These are phyloP conservation scores for Fusarium concolor DNA, from an alignment of 2,329 filamentous ascomycete genomes.

Conservation along the genomic window DNA sequence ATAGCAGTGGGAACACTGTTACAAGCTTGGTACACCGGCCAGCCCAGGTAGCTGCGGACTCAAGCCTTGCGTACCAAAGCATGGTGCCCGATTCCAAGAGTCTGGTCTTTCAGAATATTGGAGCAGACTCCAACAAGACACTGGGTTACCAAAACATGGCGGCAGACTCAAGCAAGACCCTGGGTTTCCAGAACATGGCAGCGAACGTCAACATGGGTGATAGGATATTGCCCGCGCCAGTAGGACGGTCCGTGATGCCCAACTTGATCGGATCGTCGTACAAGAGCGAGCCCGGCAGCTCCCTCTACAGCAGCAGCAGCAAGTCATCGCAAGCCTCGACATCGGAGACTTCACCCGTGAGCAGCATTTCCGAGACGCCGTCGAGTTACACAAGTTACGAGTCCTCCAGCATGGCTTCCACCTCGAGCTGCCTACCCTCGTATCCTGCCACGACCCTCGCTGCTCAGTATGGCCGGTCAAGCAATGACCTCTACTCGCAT, in stretches of 20 bases:
- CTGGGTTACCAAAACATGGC: slow-evolving; percentile 14
- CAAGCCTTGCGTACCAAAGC: slow-evolving; percentile 9
- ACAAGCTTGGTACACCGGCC: slow-evolving; percentile 31
- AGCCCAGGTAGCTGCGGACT: slow-evolving; percentile 14
- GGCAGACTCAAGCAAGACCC: slow-evolving; percentile 20
- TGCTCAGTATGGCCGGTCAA: slow-evolving; percentile 32
- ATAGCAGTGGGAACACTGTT: slow-evolving; percentile 27
- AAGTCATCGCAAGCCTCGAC: slow-evolving; percentile 35
- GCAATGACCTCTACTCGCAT: slow-evolving; percentile 37
- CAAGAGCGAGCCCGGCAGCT: slow-evolving; percentile 45
- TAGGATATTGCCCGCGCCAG: slow-evolving; percentile 37
- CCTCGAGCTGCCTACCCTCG: slow-evolving; percentile 31
- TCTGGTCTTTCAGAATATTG: background rate
- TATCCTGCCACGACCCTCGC: slow-evolving; percentile 33
- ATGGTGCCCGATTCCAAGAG: slow-evolving; percentile 22
- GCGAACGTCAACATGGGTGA: slow-evolving; percentile 32
- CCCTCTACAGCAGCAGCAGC: slow-evolving; percentile 38
- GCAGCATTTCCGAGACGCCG: slow-evolving; percentile 36
- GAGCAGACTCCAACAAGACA: slow-evolving; percentile 3
- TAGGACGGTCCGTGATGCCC: slow-evolving; percentile 31
- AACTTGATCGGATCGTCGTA: slow-evolving; percentile 38
- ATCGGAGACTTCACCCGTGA: slow-evolving; percentile 38
- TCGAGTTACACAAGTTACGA: slow-evolving; percentile 45
- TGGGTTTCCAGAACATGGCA: slow-evolving; percentile 41
- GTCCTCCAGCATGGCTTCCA: slow-evolving; percentile 34